Conservation (phyloP, 1,139 yeast species). For the Suhomyces bokatorum region DNA sequence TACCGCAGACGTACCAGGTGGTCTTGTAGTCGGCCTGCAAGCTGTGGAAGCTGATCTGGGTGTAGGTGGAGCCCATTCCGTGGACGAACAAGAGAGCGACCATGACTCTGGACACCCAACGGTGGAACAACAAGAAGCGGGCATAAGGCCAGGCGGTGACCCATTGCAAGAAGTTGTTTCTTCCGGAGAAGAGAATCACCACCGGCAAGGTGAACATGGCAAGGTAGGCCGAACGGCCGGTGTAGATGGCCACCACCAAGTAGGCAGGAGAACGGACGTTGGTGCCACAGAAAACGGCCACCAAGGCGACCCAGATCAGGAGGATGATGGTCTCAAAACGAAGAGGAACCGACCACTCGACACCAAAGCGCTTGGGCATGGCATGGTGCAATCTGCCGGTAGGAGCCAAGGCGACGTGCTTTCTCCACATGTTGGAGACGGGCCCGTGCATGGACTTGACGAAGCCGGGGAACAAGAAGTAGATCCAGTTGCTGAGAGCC, state of each 20-base stretch:
- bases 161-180: conserved; percentile 29
- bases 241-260: conserved; percentile 30
- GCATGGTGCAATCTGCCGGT: conserved; percentile 44
- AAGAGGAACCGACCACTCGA: conserved; percentile 54
- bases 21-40: conserved; percentile 1
- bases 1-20: conserved; percentile 18
- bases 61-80: conserved; percentile 12
- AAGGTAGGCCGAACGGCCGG: conserved; percentile 34
- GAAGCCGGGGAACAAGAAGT: conserved; percentile 37
- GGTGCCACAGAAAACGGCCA: conserved; percentile 40
- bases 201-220: conserved; percentile 15
- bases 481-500: conserved; percentile 37
- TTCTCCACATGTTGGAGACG: conserved; percentile 40
- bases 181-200: conserved; percentile 23
- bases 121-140: conserved; percentile 23
- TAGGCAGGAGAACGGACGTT: conserved; percentile 39
- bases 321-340: conserved; percentile 48
- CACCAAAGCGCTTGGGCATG: conserved; percentile 29
- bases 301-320: conserved; percentile 46
- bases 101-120: conserved; percentile 26
- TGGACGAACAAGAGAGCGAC: conserved; percentile 21
- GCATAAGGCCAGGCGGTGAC: conserved; percentile 26
- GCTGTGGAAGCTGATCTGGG: conserved; percentile 4
- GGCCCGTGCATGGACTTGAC: conserved; percentile 31
- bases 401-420: conserved; percentile 50